phyloP scores from a whole-genome alignment of 345 rosid genomes.

The Lepidium africanum region DNA sequence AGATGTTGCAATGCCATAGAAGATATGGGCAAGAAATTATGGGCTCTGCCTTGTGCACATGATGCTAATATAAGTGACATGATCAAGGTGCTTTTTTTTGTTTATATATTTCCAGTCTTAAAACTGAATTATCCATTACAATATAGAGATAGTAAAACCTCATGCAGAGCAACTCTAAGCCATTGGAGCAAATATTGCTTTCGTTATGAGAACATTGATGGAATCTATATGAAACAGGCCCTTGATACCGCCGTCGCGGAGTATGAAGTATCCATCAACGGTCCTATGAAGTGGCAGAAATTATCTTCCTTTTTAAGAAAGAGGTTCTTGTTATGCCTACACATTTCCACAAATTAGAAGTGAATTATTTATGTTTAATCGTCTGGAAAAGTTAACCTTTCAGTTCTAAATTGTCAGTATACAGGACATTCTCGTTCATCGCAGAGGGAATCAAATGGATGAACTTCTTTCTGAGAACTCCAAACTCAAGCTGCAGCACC shows the following conservation, averaged over 20 bases:
- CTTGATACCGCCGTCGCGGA: constrained; percentile 35
- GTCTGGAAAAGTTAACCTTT: background rate
- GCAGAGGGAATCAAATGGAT: constrained; percentile 35
- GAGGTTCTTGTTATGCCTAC: constrained; percentile 25
- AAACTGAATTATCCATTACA: background rate
- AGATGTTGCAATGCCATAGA: constrained; percentile 37
- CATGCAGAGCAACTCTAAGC: background rate
- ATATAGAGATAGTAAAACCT: background rate
- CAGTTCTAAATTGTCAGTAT: constrained; percentile 21
- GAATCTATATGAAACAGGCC: constrained; percentile 30
- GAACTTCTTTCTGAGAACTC: constrained; percentile 38
- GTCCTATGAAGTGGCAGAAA: constrained; percentile 48
- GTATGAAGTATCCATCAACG: constrained; percentile 36
- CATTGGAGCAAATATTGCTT: background rate
- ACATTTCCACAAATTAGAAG: background rate
- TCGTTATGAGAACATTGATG: background rate
- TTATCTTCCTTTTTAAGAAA: constrained; percentile 32
- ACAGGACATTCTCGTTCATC: constrained; percentile 32
- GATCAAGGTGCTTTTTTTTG: constrained; percentile 16
- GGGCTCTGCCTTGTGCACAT: constrained; percentile 29
- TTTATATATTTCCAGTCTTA: background rate
- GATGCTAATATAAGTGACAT: constrained; percentile 27
- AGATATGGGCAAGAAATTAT: constrained; percentile 38
- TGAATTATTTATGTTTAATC: background rate
- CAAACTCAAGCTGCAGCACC: constrained; percentile 29